These are phyloP conservation scores for Chrysosporium keratinophilum DNA, from an alignment of 2,329 filamentous ascomycete species.

Conservation along the genomic window DNA sequence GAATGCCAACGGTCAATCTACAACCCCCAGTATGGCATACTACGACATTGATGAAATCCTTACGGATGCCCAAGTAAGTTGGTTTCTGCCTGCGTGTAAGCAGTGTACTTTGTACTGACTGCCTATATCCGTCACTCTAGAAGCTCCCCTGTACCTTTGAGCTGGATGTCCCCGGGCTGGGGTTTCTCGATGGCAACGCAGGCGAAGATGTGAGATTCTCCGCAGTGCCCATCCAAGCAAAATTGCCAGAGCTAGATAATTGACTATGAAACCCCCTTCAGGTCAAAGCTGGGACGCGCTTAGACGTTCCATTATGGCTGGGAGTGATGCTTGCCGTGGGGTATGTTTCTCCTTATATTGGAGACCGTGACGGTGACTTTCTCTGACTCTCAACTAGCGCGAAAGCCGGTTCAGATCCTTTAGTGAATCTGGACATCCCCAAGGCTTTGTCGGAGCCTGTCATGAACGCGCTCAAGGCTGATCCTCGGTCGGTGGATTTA, in stretches of 20 bases:
- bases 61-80: constrained; percentile 35
- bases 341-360: constrained; percentile 1
- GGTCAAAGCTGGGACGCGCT: constrained; percentile 68
- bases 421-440: constrained; percentile 74
- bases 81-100: background rate
- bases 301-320: constrained; percentile 85
- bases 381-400: background rate
- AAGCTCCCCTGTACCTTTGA: constrained; percentile 96
- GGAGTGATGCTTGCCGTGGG: constrained; percentile 77
- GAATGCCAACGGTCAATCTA: too few relatives aligned
- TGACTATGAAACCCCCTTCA: constrained; percentile 29
- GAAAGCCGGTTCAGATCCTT: constrained; percentile 20
- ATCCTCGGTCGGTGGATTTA: constrained; percentile 74
- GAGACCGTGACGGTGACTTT: background rate
- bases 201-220: constrained; percentile 42
- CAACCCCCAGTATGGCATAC: constrained; percentile 30
- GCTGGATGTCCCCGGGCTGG: constrained; percentile 74
- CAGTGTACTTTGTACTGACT: background rate
- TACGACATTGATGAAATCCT: constrained; percentile 41
- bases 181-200: constrained; percentile 78
- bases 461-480: constrained; percentile 79
- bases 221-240: background rate
- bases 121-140: constrained; percentile 35
- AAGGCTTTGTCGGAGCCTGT: constrained; percentile 66
- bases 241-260: background rate